These are phyloP conservation scores for Tricholoma bakamatsutake DNA, from an alignment of 768 basidiomycete genomes.

Conservation along the genomic window DNA sequence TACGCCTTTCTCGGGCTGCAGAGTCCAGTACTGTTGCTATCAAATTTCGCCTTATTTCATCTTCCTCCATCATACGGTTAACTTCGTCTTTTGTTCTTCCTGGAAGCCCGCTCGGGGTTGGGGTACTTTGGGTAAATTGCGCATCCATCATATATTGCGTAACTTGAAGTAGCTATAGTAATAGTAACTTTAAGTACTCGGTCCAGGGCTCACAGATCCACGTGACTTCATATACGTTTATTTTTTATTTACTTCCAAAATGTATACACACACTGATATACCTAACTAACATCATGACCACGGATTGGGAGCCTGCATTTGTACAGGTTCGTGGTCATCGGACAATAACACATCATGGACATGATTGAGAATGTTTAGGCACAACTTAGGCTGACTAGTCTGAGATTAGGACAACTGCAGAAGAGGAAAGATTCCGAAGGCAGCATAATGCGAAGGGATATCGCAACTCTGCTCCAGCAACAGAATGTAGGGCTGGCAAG, in stretches of 20 bases:
- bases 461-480: slow-evolving; percentile 59
- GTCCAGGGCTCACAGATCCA: not conserved
- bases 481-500: slow-evolving; percentile 59
- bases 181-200: too few species aligned
- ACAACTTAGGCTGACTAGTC: slow-evolving; percentile 57
- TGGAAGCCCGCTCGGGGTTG: slow-evolving; percentile 3
- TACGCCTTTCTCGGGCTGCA: slow-evolving; percentile 78
- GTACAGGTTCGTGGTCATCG: slow-evolving; percentile 28
- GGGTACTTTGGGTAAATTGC: slow-evolving; percentile 2
- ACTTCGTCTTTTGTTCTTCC: slow-evolving; percentile 41
- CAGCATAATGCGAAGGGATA: slow-evolving; percentile 58
- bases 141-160: slow-evolving; percentile 8
- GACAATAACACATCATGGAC: not conserved
- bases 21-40: slow-evolving; percentile 73
- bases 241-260: too few species aligned
- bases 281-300: not conserved
- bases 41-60: slow-evolving; percentile 70
- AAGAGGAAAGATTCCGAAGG: slow-evolving; percentile 63
- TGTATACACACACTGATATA: too few species aligned
- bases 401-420: slow-evolving; percentile 64
- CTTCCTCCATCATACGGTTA: slow-evolving; percentile 54
- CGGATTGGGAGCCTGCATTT: slow-evolving; percentile 28
- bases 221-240: not conserved
- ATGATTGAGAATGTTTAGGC: slow-evolving; percentile 33
- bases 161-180: too few species aligned